Base-by-base conservation (phyloP, 306 rosid genomes). In the barrel medic (Medicago truncatula) region DNA sequence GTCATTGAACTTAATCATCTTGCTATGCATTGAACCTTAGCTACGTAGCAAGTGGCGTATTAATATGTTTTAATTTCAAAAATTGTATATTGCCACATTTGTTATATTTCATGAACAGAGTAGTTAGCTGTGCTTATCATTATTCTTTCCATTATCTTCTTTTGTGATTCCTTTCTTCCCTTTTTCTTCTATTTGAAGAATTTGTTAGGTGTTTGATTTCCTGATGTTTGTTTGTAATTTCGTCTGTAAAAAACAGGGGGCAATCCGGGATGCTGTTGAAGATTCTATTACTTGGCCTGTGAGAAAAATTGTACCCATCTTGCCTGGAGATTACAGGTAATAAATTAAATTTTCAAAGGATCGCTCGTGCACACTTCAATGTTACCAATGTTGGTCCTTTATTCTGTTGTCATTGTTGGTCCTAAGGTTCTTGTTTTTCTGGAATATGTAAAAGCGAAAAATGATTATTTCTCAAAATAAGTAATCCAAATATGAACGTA, bases 321-420 rank as follows among this genome's bases (percentile, higher is more conserved):
- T 96, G 83, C 97, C 99, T 15, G 98, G 99, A 82, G 99, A 96
- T 85, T 96, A 96, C 80, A 85, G 99, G 99, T 92, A 87, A 67
- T 61, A 28, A 67, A 31, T 39, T 73, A 43, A 44, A 43, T 50
- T 57, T 49, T 66, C 40, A 41, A 69, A 72, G 52, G 70, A 40
- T 17, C 43, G 50, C 66, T 47, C 47, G 34, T 58, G 60, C 63
- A 15, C 39, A 40, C 39, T 47, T 78, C 68, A 49, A 49, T 25
- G 46, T 67, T 38, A 61, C 25, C 23, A 58, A 67, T 64, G 16
- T 36, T 7, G 3, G 16, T 67, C n/a, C 17, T 36, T 66, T 40
- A 15, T 66, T 71, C 38, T 34, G 38, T 43, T 16, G 69, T 67
- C 75, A 67, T 49, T 50, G 60, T 31, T 11, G 54, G 44, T n/a